These are phyloP conservation scores for Solanum dulcamara DNA, from an alignment of 257 asterid species.

Conservation along the genomic window DNA sequence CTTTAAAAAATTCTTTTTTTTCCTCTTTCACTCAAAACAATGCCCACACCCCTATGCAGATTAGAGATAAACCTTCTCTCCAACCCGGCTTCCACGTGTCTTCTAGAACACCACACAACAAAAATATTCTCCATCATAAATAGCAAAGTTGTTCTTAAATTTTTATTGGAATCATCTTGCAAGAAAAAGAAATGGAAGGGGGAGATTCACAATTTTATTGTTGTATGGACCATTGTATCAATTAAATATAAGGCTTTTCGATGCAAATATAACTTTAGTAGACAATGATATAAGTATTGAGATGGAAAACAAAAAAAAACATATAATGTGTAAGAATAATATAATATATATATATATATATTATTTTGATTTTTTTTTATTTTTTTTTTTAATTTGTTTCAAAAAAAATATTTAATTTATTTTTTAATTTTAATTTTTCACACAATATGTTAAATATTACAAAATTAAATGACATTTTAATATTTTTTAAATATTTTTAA, in stretches of 20 bases:
- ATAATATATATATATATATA: too few species aligned
- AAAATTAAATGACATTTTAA: too few species aligned
- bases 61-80: neutral
- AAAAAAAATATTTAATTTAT: too few species aligned
- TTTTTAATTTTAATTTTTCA: too few species aligned
- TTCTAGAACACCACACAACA: neutral
- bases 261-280: neutral
- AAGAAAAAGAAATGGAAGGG: constrained; percentile 23
- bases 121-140: neutral
- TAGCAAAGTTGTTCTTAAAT: neutral
- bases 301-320: neutral
- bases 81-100: neutral
- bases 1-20: too few species aligned
- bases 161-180: neutral
- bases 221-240: constrained; percentile 30
- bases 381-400: too few species aligned
- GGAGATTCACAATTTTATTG: constrained; percentile 27
- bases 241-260: neutral
- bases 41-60: neutral
- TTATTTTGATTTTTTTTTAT: too few species aligned
- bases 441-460: too few species aligned
- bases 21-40: too few species aligned
- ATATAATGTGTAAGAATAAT: too few species aligned
- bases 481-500: too few species aligned
- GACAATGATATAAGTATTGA: too few species aligned